These are phyloP conservation scores for Prunus fruticosa DNA, from an alignment of 306 rosid genomes.

Conservation along the genomic window DNA sequence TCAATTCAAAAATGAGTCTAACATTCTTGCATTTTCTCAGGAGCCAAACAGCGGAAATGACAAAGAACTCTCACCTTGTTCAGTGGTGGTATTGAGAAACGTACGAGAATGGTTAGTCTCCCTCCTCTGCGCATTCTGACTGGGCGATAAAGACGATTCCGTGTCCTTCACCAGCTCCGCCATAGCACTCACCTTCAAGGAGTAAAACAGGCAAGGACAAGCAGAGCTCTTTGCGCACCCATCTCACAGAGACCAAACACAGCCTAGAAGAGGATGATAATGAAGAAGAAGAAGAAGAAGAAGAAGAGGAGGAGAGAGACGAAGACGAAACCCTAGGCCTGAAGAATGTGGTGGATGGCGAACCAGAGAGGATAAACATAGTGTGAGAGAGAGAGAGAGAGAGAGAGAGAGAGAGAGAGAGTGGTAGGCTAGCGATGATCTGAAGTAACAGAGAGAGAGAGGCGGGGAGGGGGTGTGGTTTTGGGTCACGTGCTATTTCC, in stretches of 20 bases:
- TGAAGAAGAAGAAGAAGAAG: background rate
- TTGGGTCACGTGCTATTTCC: slow-evolving; percentile 11
- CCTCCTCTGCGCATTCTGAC: slow-evolving; percentile 14
- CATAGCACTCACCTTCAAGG: slow-evolving; percentile 32
- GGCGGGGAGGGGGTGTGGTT: too few species aligned
- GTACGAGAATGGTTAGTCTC: slow-evolving; percentile 36
- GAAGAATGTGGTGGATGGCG: slow-evolving; percentile 26
- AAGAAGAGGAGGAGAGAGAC: slow-evolving; percentile 7
- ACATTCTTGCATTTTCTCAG: background rate
- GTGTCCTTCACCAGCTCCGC: slow-evolving; percentile 41
- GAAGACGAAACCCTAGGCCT: slow-evolving; percentile 31
- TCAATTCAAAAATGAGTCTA: background rate
- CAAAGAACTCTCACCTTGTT: slow-evolving; percentile 31
- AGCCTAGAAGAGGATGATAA: slow-evolving; percentile 18
- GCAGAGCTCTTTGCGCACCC: slow-evolving; percentile 4
- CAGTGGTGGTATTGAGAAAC: slow-evolving; percentile 39
- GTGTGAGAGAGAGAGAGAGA: slow-evolving; percentile 7
- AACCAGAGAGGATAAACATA: slow-evolving; percentile 41
- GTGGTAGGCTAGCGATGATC: too few species aligned
- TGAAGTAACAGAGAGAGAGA: too few species aligned
- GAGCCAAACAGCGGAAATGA: background rate
- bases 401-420: too few species aligned
- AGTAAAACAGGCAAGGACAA: slow-evolving; percentile 32
- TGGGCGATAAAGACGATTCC: slow-evolving; percentile 19
- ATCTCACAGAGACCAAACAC: slow-evolving; percentile 30